Percentiles rank a stretch among this genome's conserved stretches.
Conservation (phyloP, 768 basidiomycete species). For the Collybia nuda region DNA sequence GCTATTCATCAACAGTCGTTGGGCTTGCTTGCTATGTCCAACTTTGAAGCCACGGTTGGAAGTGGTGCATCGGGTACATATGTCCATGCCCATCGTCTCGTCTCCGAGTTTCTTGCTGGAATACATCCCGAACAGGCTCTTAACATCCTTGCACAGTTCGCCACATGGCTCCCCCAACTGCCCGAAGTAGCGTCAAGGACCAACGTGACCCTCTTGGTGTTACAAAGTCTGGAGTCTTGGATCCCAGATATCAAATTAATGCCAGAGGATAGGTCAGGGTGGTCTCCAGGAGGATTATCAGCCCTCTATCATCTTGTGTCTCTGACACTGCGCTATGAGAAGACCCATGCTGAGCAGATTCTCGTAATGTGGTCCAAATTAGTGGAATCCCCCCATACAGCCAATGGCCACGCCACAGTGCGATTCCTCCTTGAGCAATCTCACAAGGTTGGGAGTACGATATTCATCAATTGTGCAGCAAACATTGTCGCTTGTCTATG, state of each 20-base stretch:
- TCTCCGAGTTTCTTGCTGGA: constrained; percentile 77
- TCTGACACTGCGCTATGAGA: constrained; percentile 75
- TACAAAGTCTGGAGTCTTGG: constrained; percentile 87
- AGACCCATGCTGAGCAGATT: constrained; percentile 78
- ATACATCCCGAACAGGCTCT: constrained; percentile 69
- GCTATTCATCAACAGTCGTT: constrained; percentile 65
- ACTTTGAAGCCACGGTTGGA: constrained; percentile 70
- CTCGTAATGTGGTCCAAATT: constrained; percentile 76
- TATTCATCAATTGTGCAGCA: constrained; percentile 77
- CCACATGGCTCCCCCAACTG: constrained; percentile 69
- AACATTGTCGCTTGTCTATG: constrained; percentile 84
- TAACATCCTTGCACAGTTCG: constrained; percentile 67
- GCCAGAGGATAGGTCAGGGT: constrained; percentile 51
- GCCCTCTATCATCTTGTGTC: constrained; percentile 81
- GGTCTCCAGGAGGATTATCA: constrained; percentile 59
- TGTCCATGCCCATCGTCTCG: constrained; percentile 73
- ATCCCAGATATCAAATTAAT: constrained; percentile 73
- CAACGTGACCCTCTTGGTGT: constrained; percentile 52
- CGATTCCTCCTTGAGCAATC: constrained; percentile 88
- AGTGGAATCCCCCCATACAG: constrained; percentile 66
- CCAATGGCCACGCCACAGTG: constrained; percentile 77
- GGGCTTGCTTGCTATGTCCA: constrained; percentile 68
- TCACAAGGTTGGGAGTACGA: constrained; percentile 74
- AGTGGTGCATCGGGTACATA: constrained; percentile 77
- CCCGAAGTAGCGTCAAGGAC: constrained; percentile 47